Conservation (phyloP, 768 basidiomycete genomes). For the Boletus speciosus region DNA sequence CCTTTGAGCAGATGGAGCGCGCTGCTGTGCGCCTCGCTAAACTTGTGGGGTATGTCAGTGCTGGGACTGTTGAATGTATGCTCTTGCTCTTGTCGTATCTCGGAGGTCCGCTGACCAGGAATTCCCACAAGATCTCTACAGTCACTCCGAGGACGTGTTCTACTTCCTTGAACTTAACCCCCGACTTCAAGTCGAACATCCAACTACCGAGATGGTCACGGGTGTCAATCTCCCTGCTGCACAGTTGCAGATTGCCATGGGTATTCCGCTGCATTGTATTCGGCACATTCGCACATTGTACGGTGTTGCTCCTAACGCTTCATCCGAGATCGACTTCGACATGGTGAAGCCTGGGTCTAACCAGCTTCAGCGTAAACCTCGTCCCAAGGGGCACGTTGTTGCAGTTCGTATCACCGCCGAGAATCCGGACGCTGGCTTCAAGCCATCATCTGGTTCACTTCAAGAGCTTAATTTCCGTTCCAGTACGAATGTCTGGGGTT, state of each 20-base stretch:
- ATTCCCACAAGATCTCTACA: conserved; percentile 75
- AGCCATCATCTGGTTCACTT: conserved; percentile 93
- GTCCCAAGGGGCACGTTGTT: conserved; percentile 97
- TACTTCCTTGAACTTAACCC: conserved; percentile 99
- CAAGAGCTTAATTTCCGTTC: conserved; percentile 99
- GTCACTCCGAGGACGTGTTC: conserved; percentile 88
- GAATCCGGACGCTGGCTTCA: conserved; percentile 99
- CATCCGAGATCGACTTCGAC: conserved; percentile 96
- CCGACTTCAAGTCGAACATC: conserved; percentile 99
- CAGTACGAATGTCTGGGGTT: conserved; percentile 99
- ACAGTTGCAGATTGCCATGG: conserved; percentile 97
- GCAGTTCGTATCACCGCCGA: conserved; percentile 99
- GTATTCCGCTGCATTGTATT: conserved; percentile 92
- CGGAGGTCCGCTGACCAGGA: background rate
- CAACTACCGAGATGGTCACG: conserved; percentile 99
- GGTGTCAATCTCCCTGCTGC: conserved; percentile 98
- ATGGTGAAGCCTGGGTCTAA: conserved; percentile 85
- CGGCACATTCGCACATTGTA: conserved; percentile 94
- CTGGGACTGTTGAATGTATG: conserved; percentile 95
- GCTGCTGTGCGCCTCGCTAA: conserved; percentile 99
- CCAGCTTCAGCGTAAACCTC: conserved; percentile 89
- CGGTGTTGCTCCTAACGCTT: conserved; percentile 85
- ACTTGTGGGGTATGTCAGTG: conserved; percentile 97
- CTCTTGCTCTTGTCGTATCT: background rate
- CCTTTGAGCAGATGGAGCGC: conserved; percentile 97